These are phyloP conservation scores for Pichia inconspicua DNA, from an alignment of 1,139 yeast species.

Conservation along the genomic window DNA sequence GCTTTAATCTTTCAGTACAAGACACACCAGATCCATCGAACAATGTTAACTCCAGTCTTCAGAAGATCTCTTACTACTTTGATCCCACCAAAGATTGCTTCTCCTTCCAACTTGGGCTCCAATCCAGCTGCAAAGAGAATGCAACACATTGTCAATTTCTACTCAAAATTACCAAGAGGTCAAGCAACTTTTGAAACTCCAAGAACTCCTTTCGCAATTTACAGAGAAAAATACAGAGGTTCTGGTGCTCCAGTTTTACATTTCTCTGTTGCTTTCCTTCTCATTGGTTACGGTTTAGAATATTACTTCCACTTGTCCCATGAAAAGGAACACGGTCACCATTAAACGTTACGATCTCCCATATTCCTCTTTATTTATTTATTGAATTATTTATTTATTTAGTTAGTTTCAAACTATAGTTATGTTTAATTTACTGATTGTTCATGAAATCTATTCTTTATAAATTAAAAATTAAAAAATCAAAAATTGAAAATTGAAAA, in stretches of 20 bases:
- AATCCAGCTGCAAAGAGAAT: slow-evolving; percentile 97
- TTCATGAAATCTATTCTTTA: not conserved
- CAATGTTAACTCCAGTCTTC: slow-evolving; percentile 39
- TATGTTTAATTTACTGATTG: not conserved
- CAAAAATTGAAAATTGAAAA: not conserved
- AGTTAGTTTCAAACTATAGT: not conserved
- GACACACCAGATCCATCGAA: not conserved
- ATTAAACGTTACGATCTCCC: slow-evolving; percentile 11
- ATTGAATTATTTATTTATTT: slow-evolving; percentile 1
- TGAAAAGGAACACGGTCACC: slow-evolving; percentile 34
- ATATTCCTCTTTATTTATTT: slow-evolving; percentile 1
- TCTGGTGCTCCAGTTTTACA: slow-evolving; percentile 78
- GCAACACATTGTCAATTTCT: slow-evolving; percentile 90
- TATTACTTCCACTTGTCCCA: slow-evolving; percentile 83
- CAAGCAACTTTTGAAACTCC: slow-evolving; percentile 70
- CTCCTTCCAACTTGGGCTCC: slow-evolving; percentile 87
- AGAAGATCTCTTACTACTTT: slow-evolving; percentile 93
- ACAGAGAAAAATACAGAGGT: slow-evolving; percentile 73
- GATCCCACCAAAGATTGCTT: slow-evolving; percentile 98
- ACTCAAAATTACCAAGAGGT: slow-evolving; percentile 95
- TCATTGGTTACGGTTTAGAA: slow-evolving; percentile 85
- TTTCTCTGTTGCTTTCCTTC: slow-evolving; percentile 60
- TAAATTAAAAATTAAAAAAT: not conserved
- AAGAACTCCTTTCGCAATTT: slow-evolving; percentile 63
- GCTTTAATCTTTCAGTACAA: no score